These are phyloP conservation scores for Musa beccarii DNA, from an alignment of 176 grass and related monocot genomes.

Conservation along the genomic window DNA sequence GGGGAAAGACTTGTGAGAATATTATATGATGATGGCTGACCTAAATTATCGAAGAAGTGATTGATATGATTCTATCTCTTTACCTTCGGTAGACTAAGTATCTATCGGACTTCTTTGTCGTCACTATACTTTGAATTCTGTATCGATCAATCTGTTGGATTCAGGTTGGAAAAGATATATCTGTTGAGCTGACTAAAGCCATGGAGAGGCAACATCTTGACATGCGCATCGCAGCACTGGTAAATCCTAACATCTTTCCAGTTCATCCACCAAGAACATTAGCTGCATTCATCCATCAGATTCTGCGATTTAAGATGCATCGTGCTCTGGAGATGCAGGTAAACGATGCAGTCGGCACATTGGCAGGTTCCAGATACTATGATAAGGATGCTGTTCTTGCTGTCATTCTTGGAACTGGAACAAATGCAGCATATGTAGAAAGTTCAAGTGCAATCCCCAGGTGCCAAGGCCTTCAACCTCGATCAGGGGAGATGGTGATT, in stretches of 20 bases:
- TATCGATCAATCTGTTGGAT: constrained; percentile 15
- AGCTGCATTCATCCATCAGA: background rate
- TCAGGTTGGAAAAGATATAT: constrained; percentile 76
- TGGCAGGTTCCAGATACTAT: constrained; percentile 68
- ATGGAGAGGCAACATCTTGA: constrained; percentile 69
- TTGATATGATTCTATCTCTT: too few relatives aligned
- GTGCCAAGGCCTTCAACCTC: constrained; percentile 53
- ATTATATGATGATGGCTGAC: background rate
- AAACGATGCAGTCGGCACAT: constrained; percentile 80
- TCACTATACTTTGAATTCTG: too few relatives aligned
- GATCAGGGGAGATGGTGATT: constrained; percentile 68
- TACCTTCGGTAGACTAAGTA: too few relatives aligned
- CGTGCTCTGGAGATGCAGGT: constrained; percentile 27
- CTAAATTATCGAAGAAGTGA: background rate
- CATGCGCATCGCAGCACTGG: constrained; percentile 75
- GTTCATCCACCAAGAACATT: constrained; percentile 2
- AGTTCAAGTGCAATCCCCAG: constrained; percentile 52
- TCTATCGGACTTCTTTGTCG: too few relatives aligned
- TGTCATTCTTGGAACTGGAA: constrained; percentile 90
- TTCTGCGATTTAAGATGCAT: background rate
- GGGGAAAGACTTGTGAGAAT: background rate
- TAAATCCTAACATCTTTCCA: constrained; percentile 18
- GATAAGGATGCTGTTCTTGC: constrained; percentile 64
- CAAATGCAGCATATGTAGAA: constrained; percentile 90
- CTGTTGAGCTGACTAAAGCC: constrained; percentile 47